Evolutionary conservation across 768 basidiomycete genomes (phyloP), one percentile per base, ranked within the genome.

Genomic region (Termitomyces sp.): DNA sequence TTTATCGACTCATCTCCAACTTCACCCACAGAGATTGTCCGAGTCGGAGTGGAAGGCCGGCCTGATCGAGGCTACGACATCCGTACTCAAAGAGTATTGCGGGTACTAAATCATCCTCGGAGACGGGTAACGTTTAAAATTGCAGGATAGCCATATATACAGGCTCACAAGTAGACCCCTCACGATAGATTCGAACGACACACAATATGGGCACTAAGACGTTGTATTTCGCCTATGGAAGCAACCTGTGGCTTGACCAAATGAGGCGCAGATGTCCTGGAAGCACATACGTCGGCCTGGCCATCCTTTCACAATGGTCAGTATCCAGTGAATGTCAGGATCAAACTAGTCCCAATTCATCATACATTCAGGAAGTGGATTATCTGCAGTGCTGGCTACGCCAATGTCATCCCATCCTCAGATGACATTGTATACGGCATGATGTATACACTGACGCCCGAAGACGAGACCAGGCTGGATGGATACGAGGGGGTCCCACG

Each of bases 171-270:
- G 14, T 34, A 24, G 16, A 32, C 18, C 42, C 47, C 43, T 42
- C 46, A 36, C 34, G 36, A 27, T 20, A 32, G 24, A 39, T 7
- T 9, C 7, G 10, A 39, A 47, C 54, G 6, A 16, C n/a, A 34
- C 5, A 24, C 32, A 33, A 22, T 10, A 61, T 57, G 57, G 8
- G 44, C 40, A 13, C 60, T n/a, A 46, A 50, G 44, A 56, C 55
- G 4, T 14, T 75, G 8, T 80, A 82, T 65, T 80, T 81, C 65
- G 79, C 72, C 37, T 81, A 80, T 67, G 81, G 81, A 5, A 79
- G 77, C 64, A 82, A 82, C 56, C 68, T 82, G 39, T 81, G 79
- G 77, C 69, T 68, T 36, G 73, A 79, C 30, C 80, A 81, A 64
- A 82, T 81, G 81, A 65, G 68, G 30, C 65, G 67, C n/a, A 71